A percentile compares a stretch with the other conserved stretches of the same genome.
Conservation (phyloP, 148 eudicot species). For the Oxyria digyna region DNA sequence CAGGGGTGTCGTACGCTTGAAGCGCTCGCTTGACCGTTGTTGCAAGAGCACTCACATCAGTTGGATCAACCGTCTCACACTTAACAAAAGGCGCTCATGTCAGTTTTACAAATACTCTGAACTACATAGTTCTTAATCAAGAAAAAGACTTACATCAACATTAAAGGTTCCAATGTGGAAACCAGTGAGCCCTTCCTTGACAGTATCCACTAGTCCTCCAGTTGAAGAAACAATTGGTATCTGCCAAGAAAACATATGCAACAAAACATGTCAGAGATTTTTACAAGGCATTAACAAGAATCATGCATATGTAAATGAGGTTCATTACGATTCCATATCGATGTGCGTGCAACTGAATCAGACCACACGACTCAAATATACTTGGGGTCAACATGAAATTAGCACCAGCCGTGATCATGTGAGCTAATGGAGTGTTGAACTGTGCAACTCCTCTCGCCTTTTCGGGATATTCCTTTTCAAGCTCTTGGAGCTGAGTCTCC, state of each 20-base stretch:
- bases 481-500: constrained; percentile 62
- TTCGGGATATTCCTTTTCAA: constrained; percentile 55
- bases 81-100: constrained; percentile 10
- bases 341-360: constrained; percentile 89
- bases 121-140: not conserved
- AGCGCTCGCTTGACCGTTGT: constrained; percentile 59
- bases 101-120: no score
- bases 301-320: not conserved
- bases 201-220: constrained; percentile 90
- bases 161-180: constrained; percentile 89
- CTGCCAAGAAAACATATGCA: constrained; percentile 23
- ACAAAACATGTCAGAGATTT: not conserved
- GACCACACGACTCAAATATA: constrained; percentile 98
- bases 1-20: constrained; percentile 45
- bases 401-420: constrained; percentile 79
- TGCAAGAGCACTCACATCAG: constrained; percentile 57
- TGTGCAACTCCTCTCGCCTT: constrained; percentile 85
- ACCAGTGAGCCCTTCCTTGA: constrained; percentile 83
- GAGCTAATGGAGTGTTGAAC: constrained; percentile 72
- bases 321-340: constrained; percentile 78
- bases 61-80: constrained; percentile 72
- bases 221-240: constrained; percentile 90
- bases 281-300: not conserved
- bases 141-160: constrained; percentile 48
- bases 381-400: constrained; percentile 80